Evolutionary conservation across 2,329 filamentous ascomycete genomes (phyloP).

Genomic region (Orbilia brochopaga): DNA sequence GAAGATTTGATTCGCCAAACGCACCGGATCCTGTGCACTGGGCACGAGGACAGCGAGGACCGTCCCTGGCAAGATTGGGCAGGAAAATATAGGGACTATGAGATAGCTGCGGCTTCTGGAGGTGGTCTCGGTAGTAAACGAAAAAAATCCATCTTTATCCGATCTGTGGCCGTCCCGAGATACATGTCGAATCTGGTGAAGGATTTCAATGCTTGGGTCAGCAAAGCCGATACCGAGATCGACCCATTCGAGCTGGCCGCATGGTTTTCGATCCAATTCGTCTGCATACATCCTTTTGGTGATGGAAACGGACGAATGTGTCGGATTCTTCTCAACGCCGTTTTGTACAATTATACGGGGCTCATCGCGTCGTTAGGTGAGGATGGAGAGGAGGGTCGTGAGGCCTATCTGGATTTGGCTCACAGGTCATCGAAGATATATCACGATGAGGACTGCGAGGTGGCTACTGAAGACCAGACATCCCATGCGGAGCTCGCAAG

Average conservation of each 20-base stretch:
- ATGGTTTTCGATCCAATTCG: conserved; percentile 27
- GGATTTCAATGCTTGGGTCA: conserved; percentile 30
- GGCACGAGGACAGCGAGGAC: conserved; percentile 10
- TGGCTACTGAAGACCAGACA: conserved; percentile 1
- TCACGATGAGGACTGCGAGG: conserved; percentile 26
- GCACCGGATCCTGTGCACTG: conserved; percentile 19
- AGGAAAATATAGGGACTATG: conserved; percentile 22
- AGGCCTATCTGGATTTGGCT: conserved; percentile 46
- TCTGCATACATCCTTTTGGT: conserved; percentile 27
- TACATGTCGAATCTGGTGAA: conserved; percentile 5
- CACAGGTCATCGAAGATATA: conserved; percentile 1
- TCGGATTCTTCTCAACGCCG: conserved; percentile 26
- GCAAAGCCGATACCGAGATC: neutral
- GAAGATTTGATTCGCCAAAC: conserved; percentile 24
- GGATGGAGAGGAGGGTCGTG: conserved; percentile 8
- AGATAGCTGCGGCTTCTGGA: conserved; percentile 40
- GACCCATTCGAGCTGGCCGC: conserved; percentile 17
- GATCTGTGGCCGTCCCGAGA: conserved; percentile 5
- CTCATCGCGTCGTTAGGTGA: conserved; percentile 25
- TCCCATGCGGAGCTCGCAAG: conserved; percentile 12
- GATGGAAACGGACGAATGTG: conserved; percentile 30
- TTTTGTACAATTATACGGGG: conserved; percentile 29
- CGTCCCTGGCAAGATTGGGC: conserved; percentile 22
- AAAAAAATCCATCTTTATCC: conserved; percentile 26
- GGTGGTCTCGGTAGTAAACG: neutral